phyloP scores from a whole-genome alignment of 345 rosid species.

The Syzygium aqueum region DNA sequence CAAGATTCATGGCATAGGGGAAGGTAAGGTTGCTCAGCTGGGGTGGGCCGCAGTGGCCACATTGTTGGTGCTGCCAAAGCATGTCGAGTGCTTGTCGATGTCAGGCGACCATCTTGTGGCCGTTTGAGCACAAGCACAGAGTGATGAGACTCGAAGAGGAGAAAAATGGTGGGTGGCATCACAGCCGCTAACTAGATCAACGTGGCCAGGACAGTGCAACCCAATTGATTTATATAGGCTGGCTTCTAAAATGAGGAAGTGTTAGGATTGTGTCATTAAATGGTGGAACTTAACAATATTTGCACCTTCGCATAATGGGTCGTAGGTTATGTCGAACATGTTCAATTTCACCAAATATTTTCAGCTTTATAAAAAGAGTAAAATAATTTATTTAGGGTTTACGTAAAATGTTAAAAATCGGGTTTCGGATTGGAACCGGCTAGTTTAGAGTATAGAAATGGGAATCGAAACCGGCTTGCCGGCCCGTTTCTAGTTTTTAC shows the following conservation, averaged over 20 bases:
- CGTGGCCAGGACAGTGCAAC: not conserved
- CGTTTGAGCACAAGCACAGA: not conserved
- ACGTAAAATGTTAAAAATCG: too few species aligned
- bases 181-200: not conserved
- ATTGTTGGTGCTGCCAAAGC: not conserved
- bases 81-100: not conserved
- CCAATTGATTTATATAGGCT: not conserved
- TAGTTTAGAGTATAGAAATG: too few species aligned
- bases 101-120: not conserved
- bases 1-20: accelerated
- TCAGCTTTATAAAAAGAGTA: too few species aligned
- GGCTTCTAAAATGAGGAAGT: not conserved
- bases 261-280: not conserved
- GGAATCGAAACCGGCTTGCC: too few species aligned
- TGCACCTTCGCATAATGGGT: not conserved
- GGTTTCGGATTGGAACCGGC: too few species aligned
- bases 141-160: not conserved
- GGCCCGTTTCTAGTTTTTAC: too few species aligned
- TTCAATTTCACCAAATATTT: not conserved
- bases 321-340: too few species aligned
- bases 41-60: not conserved
- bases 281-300: not conserved
- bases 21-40: accelerated
- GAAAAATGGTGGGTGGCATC: not conserved
- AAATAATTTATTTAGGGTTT: too few species aligned